Conservation (phyloP, 495 filamentous ascomycete genomes). For the Penicillium lividum region DNA sequence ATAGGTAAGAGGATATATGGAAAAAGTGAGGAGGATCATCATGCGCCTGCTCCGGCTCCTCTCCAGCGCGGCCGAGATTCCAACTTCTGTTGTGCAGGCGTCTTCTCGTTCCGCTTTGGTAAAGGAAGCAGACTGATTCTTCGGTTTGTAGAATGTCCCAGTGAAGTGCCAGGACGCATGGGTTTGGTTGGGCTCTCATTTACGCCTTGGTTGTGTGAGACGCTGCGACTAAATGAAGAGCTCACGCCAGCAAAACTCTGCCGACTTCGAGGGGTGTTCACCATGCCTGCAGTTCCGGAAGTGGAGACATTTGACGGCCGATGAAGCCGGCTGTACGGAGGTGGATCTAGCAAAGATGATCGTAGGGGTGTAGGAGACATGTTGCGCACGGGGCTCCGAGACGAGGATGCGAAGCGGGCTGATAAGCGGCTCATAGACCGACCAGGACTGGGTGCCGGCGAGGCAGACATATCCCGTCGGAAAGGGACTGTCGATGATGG, state of each 20-base stretch:
- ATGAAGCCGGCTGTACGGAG: constrained; percentile 45
- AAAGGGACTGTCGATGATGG: constrained; percentile 43
- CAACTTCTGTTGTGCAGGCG: constrained; percentile 31
- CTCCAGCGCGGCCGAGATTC: constrained; percentile 44
- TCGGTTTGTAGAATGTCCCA: constrained; percentile 47
- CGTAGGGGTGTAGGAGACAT: constrained; percentile 31
- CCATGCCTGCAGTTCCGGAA: constrained; percentile 18
- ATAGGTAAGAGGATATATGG: background rate
- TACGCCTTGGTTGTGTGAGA: constrained; percentile 29
- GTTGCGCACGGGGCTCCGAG: constrained; percentile 38
- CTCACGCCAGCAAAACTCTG: constrained; percentile 42
- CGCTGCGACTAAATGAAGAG: constrained; percentile 37
- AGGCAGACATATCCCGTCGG: constrained; percentile 43
- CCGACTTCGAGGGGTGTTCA: constrained; percentile 40
- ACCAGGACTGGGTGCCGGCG: constrained; percentile 37
- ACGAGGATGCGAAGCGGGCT: constrained; percentile 42
- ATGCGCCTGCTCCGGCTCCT: constrained; percentile 20
- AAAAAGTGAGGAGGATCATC: constrained; percentile 5
- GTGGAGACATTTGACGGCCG: constrained; percentile 31
- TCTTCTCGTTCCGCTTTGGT: constrained; percentile 35
- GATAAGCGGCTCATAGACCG: constrained; percentile 41
- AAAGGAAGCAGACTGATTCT: constrained; percentile 52
- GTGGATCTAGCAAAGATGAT: constrained; percentile 37
- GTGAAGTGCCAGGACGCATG: constrained; percentile 44
- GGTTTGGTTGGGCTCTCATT: constrained; percentile 38